Evolutionary conservation across 129 eudicot genomes (phyloP), one percentile per base, ranked within the genome.

Genomic region (Flaveria linearis): DNA sequence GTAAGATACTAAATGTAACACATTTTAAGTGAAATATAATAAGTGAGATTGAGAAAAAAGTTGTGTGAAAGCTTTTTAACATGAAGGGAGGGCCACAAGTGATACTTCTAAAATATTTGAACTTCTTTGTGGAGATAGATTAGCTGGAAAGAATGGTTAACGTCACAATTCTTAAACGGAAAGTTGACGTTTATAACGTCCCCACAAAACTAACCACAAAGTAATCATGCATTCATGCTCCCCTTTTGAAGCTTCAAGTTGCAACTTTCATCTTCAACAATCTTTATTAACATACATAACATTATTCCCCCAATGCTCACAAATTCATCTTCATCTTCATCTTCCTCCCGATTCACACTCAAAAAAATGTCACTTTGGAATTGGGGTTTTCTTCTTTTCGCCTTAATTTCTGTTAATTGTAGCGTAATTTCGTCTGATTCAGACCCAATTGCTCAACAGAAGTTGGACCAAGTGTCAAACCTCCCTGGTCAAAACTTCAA

Each of bases 401-500:
- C 78, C 56, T 66, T 84, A 4, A n/a, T 86, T 46, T 42, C 79
- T 15, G 78, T 78, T 63, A 63, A 33, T 14, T 81, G 79, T 58
- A 74, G 78, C 69, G 33, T 53, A 63, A 72, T 72, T 72, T 16
- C 67, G 7, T 86, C 78, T 67, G 70, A 82, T 25, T 26, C 71
- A 56, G 93, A 72, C 86, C 80, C 89, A 57, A 14, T 53, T 77
- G 45, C 55, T 55, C 86, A 82, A 68, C 89, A 93, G 74, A 66
- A 80, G 50, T 36, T 78, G 73, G 97, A 93, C 74, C 72, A 58
- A 70, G 86, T 93, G 13, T 71, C 20, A 9, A 43, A 78, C 62
- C 87, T 93, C 26, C 98, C 98, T 8, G 98, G 98, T 70, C 98
- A 93, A 68, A 75, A 68, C 26, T 90, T 88, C 68, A 79, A 73